Evolutionary conservation across 148 eudicot genomes (phyloP).

Genomic region (Rhododendron ovatum): DNA sequence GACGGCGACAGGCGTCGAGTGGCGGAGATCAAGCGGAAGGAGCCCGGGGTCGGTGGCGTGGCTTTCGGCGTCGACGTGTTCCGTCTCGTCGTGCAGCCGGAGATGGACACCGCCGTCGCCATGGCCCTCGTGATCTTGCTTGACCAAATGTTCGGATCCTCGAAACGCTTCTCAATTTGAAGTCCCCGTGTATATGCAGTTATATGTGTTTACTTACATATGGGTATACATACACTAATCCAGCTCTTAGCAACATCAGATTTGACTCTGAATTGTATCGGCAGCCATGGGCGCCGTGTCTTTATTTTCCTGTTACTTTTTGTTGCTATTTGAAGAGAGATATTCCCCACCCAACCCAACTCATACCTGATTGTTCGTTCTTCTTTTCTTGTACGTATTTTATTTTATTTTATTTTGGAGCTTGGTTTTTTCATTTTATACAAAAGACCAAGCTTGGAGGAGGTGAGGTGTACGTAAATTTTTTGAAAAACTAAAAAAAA

Average conservation of each 20-base stretch:
- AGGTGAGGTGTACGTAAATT: background rate
- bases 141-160: constrained; percentile 67
- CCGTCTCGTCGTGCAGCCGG: constrained; percentile 34
- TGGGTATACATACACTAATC: background rate
- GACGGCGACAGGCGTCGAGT: constrained; percentile 46
- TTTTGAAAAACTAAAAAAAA: background rate
- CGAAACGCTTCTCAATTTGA: constrained; percentile 5
- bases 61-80: constrained; percentile 60
- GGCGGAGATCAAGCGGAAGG: constrained; percentile 64
- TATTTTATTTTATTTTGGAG: background rate
- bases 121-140: constrained; percentile 69
- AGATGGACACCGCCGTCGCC: constrained; percentile 42
- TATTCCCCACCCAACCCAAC: no score
- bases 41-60: constrained; percentile 45
- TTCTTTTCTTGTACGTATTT: background rate
- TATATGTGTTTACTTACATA: background rate
- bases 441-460: background rate
- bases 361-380: background rate
- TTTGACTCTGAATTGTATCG: background rate
- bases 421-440: background rate
- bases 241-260: background rate
- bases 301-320: background rate
- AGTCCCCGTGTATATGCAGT: background rate
- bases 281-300: background rate
- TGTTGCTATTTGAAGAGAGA: background rate